Percentiles rank a stretch among this genome's conserved stretches.
Evolutionary conservation across 257 asterid species (phyloP).

Genomic region (Solanum bulbocastanum): DNA sequence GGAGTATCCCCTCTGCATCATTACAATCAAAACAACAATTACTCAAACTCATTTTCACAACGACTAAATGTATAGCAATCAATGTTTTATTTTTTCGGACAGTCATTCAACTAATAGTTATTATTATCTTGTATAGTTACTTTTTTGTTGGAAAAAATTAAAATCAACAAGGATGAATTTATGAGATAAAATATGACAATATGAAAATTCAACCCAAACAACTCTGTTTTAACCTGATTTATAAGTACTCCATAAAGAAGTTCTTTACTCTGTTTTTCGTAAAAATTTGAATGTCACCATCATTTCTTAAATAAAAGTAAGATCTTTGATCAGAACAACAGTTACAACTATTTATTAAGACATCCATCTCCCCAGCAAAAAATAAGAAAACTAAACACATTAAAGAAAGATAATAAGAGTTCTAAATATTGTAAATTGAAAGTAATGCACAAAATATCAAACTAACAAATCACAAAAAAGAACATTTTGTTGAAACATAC

Average conservation of each 20-base stretch:
- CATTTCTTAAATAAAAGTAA: neutral
- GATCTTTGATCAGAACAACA: neutral
- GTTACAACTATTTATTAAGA: neutral
- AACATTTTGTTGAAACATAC: too few species aligned
- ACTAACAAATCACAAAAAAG: too few species aligned
- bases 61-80: too few species aligned
- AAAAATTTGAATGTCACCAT: neutral
- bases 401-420: too few species aligned
- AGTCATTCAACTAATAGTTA: too few species aligned
- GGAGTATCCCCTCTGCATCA: constrained; percentile 36
- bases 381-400: too few species aligned
- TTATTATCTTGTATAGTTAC: too few species aligned
- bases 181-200: neutral
- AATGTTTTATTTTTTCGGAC: too few species aligned
- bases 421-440: too few species aligned
- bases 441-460: too few species aligned
- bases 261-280: neutral
- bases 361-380: too few species aligned
- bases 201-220: neutral
- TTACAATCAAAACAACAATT: neutral
- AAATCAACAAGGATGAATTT: neutral
- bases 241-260: neutral
- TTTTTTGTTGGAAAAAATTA: neutral
- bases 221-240: neutral
- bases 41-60: neutral